Percentiles rank a stretch among this genome's conserved stretches.
phyloP scores from a whole-genome alignment of 2,329 filamentous ascomycete species.

The Aspergillus tubingensis region DNA sequence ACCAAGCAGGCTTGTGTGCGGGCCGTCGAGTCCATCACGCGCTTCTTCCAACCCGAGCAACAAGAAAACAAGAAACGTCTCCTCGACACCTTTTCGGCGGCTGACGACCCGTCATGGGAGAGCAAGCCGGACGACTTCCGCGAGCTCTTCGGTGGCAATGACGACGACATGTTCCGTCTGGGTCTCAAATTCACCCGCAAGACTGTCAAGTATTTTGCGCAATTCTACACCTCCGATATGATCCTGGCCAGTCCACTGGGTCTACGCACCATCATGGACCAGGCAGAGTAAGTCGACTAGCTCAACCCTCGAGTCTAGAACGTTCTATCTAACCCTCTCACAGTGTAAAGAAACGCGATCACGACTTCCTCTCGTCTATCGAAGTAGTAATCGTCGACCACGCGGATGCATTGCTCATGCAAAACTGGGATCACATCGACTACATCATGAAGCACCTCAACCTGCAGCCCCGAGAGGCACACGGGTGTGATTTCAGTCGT shows the following conservation, averaged over 20 bases:
- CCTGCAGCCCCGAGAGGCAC: conserved; percentile 80
- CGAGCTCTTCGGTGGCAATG: conserved; percentile 89
- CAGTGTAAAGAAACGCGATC: conserved; percentile 68
- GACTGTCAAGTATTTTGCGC: conserved; percentile 89
- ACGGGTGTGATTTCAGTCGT: conserved; percentile 90
- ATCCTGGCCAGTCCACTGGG: conserved; percentile 89
- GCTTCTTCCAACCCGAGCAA: conserved; percentile 78
- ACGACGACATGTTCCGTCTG: conserved; percentile 94
- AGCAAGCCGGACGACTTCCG: conserved; percentile 84
- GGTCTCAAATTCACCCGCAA: conserved; percentile 98
- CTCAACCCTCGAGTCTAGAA: neutral
- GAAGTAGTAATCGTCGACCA: conserved; percentile 90
- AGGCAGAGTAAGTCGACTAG: conserved; percentile 59
- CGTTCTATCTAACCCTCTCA: conserved; percentile 5
- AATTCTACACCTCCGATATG: conserved; percentile 96
- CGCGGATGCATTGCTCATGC: conserved; percentile 90
- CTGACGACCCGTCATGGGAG: conserved; percentile 67
- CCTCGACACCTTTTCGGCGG: conserved; percentile 74
- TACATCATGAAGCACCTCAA: conserved; percentile 92
- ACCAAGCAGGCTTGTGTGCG: conserved; percentile 83
- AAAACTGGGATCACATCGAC: conserved; percentile 97
- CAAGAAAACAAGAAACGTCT: conserved; percentile 95
- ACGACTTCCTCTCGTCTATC: conserved; percentile 90
- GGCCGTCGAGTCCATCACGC: conserved; percentile 74
- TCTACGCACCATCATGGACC: conserved; percentile 84